These are phyloP conservation scores for Apiosordaria backusii DNA, from an alignment of 495 filamentous ascomycete genomes.

Conservation along the genomic window DNA sequence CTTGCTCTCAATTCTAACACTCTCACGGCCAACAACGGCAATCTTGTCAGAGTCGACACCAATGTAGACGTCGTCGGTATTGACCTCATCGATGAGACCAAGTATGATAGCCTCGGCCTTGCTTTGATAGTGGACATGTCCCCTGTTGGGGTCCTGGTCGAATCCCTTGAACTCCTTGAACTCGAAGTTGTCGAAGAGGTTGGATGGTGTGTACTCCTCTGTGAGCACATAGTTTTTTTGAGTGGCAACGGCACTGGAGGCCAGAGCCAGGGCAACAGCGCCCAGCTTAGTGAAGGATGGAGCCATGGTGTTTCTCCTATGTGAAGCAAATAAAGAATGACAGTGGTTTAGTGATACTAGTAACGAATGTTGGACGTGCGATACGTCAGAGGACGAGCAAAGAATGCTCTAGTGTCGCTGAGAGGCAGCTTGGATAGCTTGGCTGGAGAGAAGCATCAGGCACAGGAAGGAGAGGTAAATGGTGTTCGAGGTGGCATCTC, in stretches of 20 bases:
- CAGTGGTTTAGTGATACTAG: conserved; percentile 19
- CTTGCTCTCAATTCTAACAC: conserved; percentile 65
- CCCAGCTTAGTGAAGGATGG: conserved; percentile 41
- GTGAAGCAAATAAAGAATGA: conserved; percentile 20
- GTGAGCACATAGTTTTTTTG: conserved; percentile 38
- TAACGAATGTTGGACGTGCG: conserved; percentile 40
- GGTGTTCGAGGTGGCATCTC: conserved; percentile 9
- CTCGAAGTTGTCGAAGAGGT: conserved; percentile 53
- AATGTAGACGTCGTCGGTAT: conserved; percentile 43
- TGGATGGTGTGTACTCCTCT: conserved; percentile 44
- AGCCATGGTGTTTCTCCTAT: conserved; percentile 35
- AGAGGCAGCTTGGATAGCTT: conserved; percentile 23
- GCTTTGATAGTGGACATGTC: conserved; percentile 62
- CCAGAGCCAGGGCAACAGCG: conserved; percentile 37
- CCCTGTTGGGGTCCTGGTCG: conserved; percentile 57
- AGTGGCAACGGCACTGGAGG: conserved; percentile 30
- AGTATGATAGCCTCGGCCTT: conserved; percentile 46
- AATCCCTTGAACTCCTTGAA: conserved; percentile 37
- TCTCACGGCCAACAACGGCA: conserved; percentile 52
- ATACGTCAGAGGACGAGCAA: conserved; percentile 48
- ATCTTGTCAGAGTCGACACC: conserved; percentile 41
- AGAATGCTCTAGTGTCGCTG: conserved; percentile 33
- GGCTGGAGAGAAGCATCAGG: conserved; percentile 20
- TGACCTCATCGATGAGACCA: conserved; percentile 51
- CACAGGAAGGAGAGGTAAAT: conserved; percentile 15